These are phyloP conservation scores for Butyriboletus loyo DNA, from an alignment of 768 basidiomycete genomes.

Conservation along the genomic window DNA sequence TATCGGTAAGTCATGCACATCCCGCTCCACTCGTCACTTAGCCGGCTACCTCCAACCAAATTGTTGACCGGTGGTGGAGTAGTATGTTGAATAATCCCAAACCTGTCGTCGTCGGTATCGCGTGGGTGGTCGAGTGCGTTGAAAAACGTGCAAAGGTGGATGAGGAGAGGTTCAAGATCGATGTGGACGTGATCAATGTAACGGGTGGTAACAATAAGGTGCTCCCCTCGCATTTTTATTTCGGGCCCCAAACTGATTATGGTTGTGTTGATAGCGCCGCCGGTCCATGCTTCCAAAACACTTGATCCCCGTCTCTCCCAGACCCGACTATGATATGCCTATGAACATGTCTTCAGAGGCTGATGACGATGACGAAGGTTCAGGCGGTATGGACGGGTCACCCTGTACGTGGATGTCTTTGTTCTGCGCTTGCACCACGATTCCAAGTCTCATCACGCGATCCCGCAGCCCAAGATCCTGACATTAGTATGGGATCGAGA, in stretches of 20 bases:
- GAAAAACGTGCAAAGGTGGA: constrained; percentile 64
- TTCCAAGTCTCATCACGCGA: constrained; percentile 1
- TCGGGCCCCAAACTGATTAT: not conserved
- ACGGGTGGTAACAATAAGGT: constrained; percentile 67
- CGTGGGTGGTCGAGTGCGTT: constrained; percentile 86
- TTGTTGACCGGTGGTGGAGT: not conserved
- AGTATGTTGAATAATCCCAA: constrained; percentile 65
- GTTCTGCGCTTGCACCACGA: constrained; percentile 1
- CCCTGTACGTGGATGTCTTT: constrained; percentile 17
- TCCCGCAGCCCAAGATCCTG: constrained; percentile 23
- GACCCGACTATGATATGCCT: constrained; percentile 6
- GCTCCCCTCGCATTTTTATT: not conserved
- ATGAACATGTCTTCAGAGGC: constrained; percentile 24
- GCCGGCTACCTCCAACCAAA: not conserved
- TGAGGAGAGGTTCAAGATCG: constrained; percentile 62
- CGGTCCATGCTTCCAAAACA: constrained; percentile 71
- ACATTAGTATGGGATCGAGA: constrained; percentile 25
- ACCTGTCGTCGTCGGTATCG: constrained; percentile 77
- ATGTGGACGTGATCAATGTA: constrained; percentile 56
- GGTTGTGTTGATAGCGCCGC: constrained; percentile 51
- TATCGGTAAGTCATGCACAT: constrained; percentile 50
- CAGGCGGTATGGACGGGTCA: constrained; percentile 20
- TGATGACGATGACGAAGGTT: constrained; percentile 32
- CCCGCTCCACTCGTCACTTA: not conserved
- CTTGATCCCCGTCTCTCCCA: constrained; percentile 36